These are phyloP conservation scores for Pilobolus umbonatus DNA, from an alignment of 192 early-diverging fungal genomes.

Conservation along the genomic window DNA sequence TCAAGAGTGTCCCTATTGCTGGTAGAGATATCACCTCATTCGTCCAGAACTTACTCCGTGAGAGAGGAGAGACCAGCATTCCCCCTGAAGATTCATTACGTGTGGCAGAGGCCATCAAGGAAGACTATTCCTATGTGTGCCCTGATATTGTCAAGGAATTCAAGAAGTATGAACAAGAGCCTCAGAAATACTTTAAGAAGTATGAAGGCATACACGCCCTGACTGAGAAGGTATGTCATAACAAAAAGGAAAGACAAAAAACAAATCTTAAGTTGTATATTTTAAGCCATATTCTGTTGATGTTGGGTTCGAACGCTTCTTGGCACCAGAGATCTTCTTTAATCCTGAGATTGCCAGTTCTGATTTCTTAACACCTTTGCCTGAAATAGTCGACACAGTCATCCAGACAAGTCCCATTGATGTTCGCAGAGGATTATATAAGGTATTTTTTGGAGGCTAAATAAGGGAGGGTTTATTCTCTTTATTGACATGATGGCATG, in stretches of 20 bases:
- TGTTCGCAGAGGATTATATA: constrained; percentile 94
- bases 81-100: constrained; percentile 96
- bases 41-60: constrained; percentile 96
- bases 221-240: constrained; percentile 66
- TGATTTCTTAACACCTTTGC: constrained; percentile 93
- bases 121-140: constrained; percentile 94
- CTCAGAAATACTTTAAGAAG: constrained; percentile 84
- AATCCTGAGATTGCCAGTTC: constrained; percentile 97
- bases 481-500: too few relatives aligned
- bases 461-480: background rate
- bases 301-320: constrained; percentile 97
- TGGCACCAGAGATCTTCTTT: constrained; percentile 99
- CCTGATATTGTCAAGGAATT: constrained; percentile 98
- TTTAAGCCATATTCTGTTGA: constrained; percentile 84
- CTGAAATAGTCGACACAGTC: constrained; percentile 92
- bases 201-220: constrained; percentile 81
- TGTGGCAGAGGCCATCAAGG: constrained; percentile 94
- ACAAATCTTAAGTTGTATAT: background rate
- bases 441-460: constrained; percentile 46
- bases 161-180: constrained; percentile 85
- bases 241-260: constrained; percentile 1
- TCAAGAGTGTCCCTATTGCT: constrained; percentile 98
- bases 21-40: constrained; percentile 96
- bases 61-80: constrained; percentile 90
- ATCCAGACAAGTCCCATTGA: constrained; percentile 98